phyloP scores from a whole-genome alignment of 768 basidiomycete genomes.

The Mycena pura region DNA sequence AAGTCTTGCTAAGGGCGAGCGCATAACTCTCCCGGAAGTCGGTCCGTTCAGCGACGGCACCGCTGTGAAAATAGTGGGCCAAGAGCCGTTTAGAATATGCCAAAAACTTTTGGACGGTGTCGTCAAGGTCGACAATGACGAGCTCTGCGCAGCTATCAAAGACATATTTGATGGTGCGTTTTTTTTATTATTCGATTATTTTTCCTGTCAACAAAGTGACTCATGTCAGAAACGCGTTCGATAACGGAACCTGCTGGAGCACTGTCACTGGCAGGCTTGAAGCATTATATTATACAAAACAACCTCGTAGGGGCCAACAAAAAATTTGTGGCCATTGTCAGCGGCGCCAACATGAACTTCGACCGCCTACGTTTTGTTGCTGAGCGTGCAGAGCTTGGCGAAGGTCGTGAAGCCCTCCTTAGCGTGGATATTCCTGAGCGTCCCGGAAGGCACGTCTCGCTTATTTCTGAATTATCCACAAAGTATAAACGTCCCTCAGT shows the following conservation, averaged over 20 bases:
- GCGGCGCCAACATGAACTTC: slow-evolving; percentile 99
- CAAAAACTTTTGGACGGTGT: slow-evolving; percentile 82
- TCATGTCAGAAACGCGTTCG: slow-evolving; percentile 82
- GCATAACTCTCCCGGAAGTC: slow-evolving; percentile 86
- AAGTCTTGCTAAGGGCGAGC: slow-evolving; percentile 81
- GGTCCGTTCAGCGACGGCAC: slow-evolving; percentile 98
- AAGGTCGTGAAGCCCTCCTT: slow-evolving; percentile 91
- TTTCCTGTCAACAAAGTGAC: neutral
- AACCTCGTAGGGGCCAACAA: slow-evolving; percentile 83
- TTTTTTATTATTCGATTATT: neutral
- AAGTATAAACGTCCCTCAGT: slow-evolving; percentile 46
- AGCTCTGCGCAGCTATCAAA: slow-evolving; percentile 98
- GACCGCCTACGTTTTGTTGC: slow-evolving; percentile 96
- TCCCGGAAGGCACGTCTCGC: slow-evolving; percentile 77
- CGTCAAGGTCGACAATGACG: slow-evolving; percentile 90
- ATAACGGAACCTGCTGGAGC: slow-evolving; percentile 98
- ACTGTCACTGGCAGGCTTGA: slow-evolving; percentile 89
- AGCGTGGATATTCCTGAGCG: slow-evolving; percentile 94
- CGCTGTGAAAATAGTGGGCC: slow-evolving; percentile 94
- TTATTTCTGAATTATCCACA: neutral
- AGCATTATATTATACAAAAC: slow-evolving; percentile 83
- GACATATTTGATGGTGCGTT: slow-evolving; percentile 93
- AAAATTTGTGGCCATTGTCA: slow-evolving; percentile 89
- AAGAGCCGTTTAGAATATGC: slow-evolving; percentile 94
- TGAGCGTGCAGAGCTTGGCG: slow-evolving; percentile 96